A percentile compares a stretch with the other conserved stretches of the same genome.
phyloP scores from a whole-genome alignment of 305 asterid genomes.

The Andrographis paniculata region DNA sequence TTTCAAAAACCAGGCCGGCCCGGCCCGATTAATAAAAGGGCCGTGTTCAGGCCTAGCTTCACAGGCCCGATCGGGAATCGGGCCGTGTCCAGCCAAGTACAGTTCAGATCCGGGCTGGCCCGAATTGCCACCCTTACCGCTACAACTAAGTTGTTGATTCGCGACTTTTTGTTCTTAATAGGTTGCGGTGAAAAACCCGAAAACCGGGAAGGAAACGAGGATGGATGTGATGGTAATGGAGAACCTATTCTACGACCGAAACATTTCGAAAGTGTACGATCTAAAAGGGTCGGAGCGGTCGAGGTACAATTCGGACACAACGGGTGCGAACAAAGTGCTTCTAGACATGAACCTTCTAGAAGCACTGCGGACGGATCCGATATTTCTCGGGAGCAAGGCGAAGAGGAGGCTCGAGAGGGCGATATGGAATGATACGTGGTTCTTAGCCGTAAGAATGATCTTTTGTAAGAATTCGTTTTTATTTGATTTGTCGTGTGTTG shows the following conservation, averaged over 20 bases:
- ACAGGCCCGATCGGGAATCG: no score
- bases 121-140: no score
- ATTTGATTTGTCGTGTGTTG: constrained; percentile 1
- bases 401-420: constrained; percentile 87
- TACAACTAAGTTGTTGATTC: no score
- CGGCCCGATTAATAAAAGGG: no score
- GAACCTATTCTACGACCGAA: constrained; percentile 79
- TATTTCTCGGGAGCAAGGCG: constrained; percentile 87
- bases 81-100: not conserved
- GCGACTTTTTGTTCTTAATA: constrained; percentile 16
- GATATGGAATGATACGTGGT: constrained; percentile 91
- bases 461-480: not conserved
- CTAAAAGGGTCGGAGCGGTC: constrained; percentile 91
- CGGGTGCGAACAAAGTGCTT: constrained; percentile 69
- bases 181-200: constrained; percentile 60
- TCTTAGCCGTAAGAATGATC: constrained; percentile 60
- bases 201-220: constrained; percentile 79
- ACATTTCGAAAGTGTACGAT: constrained; percentile 67
- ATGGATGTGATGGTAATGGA: constrained; percentile 98
- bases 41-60: no score
- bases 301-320: constrained; percentile 78
- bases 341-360: constrained; percentile 80
- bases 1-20: no score
- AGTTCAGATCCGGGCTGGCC: not conserved
- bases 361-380: constrained; percentile 74